phyloP scores from a whole-genome alignment of 1,139 yeast genomes.

The Blastobotrys buckinghamii region DNA sequence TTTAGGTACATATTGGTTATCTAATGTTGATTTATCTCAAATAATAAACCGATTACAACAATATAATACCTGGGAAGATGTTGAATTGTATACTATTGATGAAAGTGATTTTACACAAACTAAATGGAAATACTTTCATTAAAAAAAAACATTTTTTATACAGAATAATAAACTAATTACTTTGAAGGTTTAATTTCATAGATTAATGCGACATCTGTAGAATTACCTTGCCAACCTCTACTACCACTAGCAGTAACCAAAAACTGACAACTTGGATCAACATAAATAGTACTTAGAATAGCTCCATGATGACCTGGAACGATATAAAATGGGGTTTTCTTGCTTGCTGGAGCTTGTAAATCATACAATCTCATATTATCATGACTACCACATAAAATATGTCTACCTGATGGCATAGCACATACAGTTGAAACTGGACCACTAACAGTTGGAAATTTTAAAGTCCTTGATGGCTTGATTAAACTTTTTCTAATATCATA shows the following conservation, averaged over 20 bases:
- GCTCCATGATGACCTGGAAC: conserved; percentile 65
- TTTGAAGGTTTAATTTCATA: conserved; percentile 54
- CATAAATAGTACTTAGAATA: conserved; percentile 58
- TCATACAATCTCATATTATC: conserved; percentile 89
- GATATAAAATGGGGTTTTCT: conserved; percentile 45
- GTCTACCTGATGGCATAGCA: conserved; percentile 76
- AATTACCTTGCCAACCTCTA: conserved; percentile 87
- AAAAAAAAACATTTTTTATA: no score
- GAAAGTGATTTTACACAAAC: background rate
- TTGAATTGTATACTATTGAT: background rate
- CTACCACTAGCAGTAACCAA: conserved; percentile 91
- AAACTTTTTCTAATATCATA: conserved; percentile 62
- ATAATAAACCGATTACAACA: background rate
- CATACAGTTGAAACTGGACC: conserved; percentile 86
- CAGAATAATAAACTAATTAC: no score
- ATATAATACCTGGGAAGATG: background rate
- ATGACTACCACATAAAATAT: conserved; percentile 77
- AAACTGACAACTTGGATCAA: conserved; percentile 84
- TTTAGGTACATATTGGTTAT: background rate
- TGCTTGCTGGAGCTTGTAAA: conserved; percentile 43
- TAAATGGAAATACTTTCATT: background rate
- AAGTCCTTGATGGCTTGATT: conserved; percentile 45
- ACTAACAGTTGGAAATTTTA: conserved; percentile 78
- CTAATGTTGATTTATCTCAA: background rate
- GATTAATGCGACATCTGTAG: conserved; percentile 72